These are phyloP conservation scores for Poronia punctata DNA, from an alignment of 495 filamentous ascomycete genomes.

Conservation along the genomic window DNA sequence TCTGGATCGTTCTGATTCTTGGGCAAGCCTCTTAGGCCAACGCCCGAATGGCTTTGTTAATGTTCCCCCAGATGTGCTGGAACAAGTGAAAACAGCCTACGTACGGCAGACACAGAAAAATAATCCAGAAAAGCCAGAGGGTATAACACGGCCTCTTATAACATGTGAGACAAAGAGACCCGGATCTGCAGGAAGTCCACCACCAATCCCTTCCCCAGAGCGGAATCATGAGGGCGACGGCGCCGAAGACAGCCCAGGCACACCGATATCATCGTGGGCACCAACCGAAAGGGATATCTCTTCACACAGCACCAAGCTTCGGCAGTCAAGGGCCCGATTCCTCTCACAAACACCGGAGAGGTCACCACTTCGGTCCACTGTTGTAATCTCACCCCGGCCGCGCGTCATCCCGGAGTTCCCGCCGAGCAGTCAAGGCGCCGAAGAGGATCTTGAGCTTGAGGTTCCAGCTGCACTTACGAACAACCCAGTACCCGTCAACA, in stretches of 20 bases:
- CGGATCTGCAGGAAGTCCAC: constrained; percentile 4
- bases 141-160: constrained; percentile 19
- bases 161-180: not conserved
- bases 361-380: constrained; percentile 14
- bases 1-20: constrained; percentile 43
- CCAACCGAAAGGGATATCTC: too few species aligned
- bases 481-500: constrained; percentile 15
- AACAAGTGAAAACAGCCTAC: constrained; percentile 25
- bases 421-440: constrained; percentile 32
- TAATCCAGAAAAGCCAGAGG: constrained; percentile 5
- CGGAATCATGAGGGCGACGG: constrained; percentile 1
- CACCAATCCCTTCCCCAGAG: not conserved
- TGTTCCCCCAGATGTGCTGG: constrained; percentile 32
- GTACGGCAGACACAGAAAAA: constrained; percentile 8
- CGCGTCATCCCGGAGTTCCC: constrained; percentile 13
- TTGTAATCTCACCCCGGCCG: not conserved
- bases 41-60: constrained; percentile 20
- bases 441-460: constrained; percentile 48
- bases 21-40: constrained; percentile 18
- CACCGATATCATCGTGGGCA: not conserved
- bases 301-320: constrained; percentile 2
- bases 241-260: not conserved
- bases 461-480: constrained; percentile 44
- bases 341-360: constrained; percentile 16
- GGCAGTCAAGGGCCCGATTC: constrained; percentile 8